Evolutionary conservation across 495 filamentous ascomycete species (phyloP).

Genomic region (Penicillium nucicola): DNA sequence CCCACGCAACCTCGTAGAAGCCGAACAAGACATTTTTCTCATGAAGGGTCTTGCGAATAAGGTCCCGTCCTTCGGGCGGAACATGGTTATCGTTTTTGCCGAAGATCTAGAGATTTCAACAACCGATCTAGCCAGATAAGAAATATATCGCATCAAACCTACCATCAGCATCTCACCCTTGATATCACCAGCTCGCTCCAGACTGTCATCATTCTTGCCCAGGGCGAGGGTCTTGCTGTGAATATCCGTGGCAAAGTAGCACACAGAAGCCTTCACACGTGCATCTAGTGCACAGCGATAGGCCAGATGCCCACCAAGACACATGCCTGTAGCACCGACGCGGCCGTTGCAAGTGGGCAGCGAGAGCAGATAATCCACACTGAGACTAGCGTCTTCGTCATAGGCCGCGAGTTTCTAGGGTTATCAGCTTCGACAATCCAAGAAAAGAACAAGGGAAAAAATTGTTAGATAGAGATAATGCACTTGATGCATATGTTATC

Average conservation of each 20-base stretch:
- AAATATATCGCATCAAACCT: conserved; percentile 5
- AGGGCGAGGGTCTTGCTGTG: conserved; percentile 72
- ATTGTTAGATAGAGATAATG: not conserved
- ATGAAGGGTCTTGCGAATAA: conserved; percentile 80
- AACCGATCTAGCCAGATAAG: not conserved
- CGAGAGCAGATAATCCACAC: conserved; percentile 70
- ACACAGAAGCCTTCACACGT: conserved; percentile 70
- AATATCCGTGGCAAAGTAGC: conserved; percentile 93
- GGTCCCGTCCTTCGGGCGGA: conserved; percentile 76
- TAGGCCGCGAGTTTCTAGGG: conserved; percentile 76
- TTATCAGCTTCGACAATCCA: conserved; percentile 3
- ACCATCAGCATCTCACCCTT: conserved; percentile 74
- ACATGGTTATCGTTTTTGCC: conserved; percentile 90
- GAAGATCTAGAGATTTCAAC: conserved; percentile 53
- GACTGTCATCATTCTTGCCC: conserved; percentile 64
- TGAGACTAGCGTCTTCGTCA: conserved; percentile 75
- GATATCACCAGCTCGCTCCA: conserved; percentile 66
- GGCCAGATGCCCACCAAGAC: conserved; percentile 87
- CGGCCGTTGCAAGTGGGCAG: conserved; percentile 80
- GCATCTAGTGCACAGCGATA: conserved; percentile 79
- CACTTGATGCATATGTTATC: not conserved
- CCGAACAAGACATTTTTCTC: conserved; percentile 71
- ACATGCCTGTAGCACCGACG: conserved; percentile 91
- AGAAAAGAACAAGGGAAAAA: not conserved
- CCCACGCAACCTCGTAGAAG: conserved; percentile 87